Conservation (phyloP, 2,329 filamentous ascomycete genomes). For the Capronia epimyces region DNA sequence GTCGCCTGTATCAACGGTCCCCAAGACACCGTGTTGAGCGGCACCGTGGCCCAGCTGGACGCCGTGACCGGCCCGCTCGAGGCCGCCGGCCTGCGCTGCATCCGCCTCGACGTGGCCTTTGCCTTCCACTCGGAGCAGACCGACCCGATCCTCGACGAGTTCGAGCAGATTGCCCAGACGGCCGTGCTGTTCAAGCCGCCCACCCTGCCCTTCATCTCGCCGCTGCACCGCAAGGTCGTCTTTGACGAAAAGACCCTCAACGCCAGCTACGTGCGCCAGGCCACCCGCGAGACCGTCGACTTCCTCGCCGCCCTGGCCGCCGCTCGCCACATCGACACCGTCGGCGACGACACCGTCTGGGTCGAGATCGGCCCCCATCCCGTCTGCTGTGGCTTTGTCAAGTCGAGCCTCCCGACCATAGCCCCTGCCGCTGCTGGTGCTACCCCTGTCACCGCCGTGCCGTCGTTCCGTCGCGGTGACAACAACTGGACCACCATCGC, state of each 20-base stretch:
- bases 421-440: no score
- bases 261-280: constrained; percentile 58
- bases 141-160: constrained; percentile 57
- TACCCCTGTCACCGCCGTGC: constrained; percentile 53
- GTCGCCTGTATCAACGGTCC: constrained; percentile 72
- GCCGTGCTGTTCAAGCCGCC: constrained; percentile 55
- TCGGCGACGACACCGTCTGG: constrained; percentile 64
- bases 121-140: constrained; percentile 64
- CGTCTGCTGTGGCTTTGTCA: constrained; percentile 63
- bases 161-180: constrained; percentile 52
- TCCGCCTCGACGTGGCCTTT: constrained; percentile 59
- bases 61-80: constrained; percentile 48
- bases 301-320: constrained; percentile 59
- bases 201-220: constrained; percentile 57
- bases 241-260: constrained; percentile 53
- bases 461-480: constrained; percentile 60
- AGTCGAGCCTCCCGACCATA: constrained; percentile 59
- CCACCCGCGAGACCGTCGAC: constrained; percentile 64
- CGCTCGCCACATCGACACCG: constrained; percentile 53
- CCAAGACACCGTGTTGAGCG: constrained; percentile 67
- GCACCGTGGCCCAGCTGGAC: constrained; percentile 55
- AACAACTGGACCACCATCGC: constrained; percentile 60
- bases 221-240: constrained; percentile 58
- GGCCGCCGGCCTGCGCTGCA: constrained; percentile 54
- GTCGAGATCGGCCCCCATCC: constrained; percentile 71